Base-by-base conservation (phyloP, 2,329 filamentous ascomycete genomes). In the Colletotrichum sp. region DNA sequence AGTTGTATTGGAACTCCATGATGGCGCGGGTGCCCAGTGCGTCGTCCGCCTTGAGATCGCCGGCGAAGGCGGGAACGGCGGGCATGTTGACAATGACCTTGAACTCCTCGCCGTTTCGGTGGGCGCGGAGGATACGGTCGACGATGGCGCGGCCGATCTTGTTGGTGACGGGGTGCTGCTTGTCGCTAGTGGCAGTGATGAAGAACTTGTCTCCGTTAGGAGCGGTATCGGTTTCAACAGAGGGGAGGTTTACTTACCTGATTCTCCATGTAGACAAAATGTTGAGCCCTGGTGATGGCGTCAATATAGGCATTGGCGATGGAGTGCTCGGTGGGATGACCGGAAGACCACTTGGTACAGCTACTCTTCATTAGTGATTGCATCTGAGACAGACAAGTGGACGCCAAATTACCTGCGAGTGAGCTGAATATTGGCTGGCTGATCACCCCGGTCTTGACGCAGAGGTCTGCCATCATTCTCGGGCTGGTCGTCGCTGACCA, bases 1-100 rank as follows among this genome's bases (percentile, higher is more conserved):
- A 94, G 80, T 92, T 89, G 85, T 97, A 96, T 82, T 97, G 95
- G 83, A 94, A 96, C 82, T 97, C 94, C 94, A 97, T 96, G 80
- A 97, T 96, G 7, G 94, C 95, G 43, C 95, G 89, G 0, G 95
- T 97, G 27, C 94, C 94, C 2, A 96, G 87, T 10, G 93, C 92
- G 27, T 91, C 93, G 68, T 96, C 93, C 0, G 89, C 89, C 80
- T 94, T 91, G 65, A 97, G 87, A 79, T 97, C 94, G 6, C 95
- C 95, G 3, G 95, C 94, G 80, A 97, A 97, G 3, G 92, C 95
- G 9, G 95, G 95, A 1, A 97, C 93, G 2, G 94, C 91, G 1
- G 95, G 95, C 84, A 97, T 97, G 74, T 94, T 86, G 25, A 97
- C 90, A 78, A 96, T 92, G 78, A 96, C 89, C 78, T 93, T 93